Evolutionary conservation across 2,329 filamentous ascomycete genomes (phyloP).

Genomic region (Aspergillus ochraceoroseus): DNA sequence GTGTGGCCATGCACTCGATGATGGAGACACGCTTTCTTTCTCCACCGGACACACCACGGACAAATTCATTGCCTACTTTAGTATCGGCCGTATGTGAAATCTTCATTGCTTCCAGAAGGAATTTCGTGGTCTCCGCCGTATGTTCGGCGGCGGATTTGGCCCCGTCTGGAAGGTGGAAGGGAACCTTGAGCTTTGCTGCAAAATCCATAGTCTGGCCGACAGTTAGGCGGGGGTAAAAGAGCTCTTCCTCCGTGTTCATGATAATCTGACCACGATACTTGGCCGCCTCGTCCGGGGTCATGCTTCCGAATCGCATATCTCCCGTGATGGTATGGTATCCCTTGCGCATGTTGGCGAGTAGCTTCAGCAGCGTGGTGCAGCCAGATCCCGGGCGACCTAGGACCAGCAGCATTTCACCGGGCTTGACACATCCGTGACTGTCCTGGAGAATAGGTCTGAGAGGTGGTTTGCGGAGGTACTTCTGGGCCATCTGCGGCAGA

Average conservation of each 20-base stretch:
- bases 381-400: constrained; percentile 64
- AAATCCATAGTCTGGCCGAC: constrained; percentile 53
- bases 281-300: constrained; percentile 41
- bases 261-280: constrained; percentile 55
- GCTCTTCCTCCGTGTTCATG: constrained; percentile 52
- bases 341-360: constrained; percentile 59
- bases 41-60: constrained; percentile 63
- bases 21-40: constrained; percentile 67
- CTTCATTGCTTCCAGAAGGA: constrained; percentile 54
- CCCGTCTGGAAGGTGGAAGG: constrained; percentile 46
- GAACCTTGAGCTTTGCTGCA: constrained; percentile 55
- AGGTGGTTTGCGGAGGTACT: constrained; percentile 53
- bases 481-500: constrained; percentile 50
- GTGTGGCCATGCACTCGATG: constrained; percentile 57
- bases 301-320: constrained; percentile 53
- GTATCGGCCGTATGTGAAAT: constrained; percentile 59
- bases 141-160: constrained; percentile 45
- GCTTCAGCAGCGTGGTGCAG: constrained; percentile 66
- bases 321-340: constrained; percentile 57
- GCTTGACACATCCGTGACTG: constrained; percentile 64
- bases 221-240: constrained; percentile 50
- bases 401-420: constrained; percentile 67
- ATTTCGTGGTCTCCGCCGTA: constrained; percentile 48
- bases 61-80: constrained; percentile 58
- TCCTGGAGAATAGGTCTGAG: constrained; percentile 61